Evolutionary conservation across 192 early-diverging fungal genomes (phyloP), one percentile per base, ranked within the genome.

Genomic region (Cladochytrium replicatum): DNA sequence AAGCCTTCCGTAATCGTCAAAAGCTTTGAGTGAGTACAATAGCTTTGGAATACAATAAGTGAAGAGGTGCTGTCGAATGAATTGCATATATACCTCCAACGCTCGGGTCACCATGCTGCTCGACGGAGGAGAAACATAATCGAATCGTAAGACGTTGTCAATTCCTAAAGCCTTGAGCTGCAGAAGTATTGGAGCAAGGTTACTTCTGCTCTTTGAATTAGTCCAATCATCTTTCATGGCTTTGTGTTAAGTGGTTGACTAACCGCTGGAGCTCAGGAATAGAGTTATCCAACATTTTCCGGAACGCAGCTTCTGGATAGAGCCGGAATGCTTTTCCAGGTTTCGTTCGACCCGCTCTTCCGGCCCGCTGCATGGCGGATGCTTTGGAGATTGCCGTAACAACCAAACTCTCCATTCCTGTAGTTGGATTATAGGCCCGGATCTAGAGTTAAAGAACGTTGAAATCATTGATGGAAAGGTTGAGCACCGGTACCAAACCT

Each of bases 131-230:
- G 85, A 81, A 37, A 91, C 54, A 57, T 84, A 91, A 22, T 87
- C 80, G 55, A 88, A 91, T 31, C 78, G 60, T 2, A 87, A 62
- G 1, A 91, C 80, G 46, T 87, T 87, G 30, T 87, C 78, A 32
- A 91, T 81, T 6, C 88, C 88, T 1, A 91, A 56, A 1, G 86
- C 81, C 46, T 88, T 91, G 6, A 91, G 58, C 30, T 86, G 85
- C 0, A 90, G 47, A 7, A 87, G 69, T 32, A 84, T 66, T 1
- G 74, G 63, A 2, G 78, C 72, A 5, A 90, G 43, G 56, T 87
- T 83, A 52, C 69, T 80, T 43, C 82, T 76, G 37, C 27, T 34
- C 29, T 29, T 48, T 41, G 22, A 32, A 8, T 43, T 11, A 26
- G 13, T 4, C 19, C 26, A 22, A 40, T 2, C 24, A 19, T 23